Evolutionary conservation across 768 basidiomycete species (phyloP).

Genomic region (Roridomyces roridus): DNA sequence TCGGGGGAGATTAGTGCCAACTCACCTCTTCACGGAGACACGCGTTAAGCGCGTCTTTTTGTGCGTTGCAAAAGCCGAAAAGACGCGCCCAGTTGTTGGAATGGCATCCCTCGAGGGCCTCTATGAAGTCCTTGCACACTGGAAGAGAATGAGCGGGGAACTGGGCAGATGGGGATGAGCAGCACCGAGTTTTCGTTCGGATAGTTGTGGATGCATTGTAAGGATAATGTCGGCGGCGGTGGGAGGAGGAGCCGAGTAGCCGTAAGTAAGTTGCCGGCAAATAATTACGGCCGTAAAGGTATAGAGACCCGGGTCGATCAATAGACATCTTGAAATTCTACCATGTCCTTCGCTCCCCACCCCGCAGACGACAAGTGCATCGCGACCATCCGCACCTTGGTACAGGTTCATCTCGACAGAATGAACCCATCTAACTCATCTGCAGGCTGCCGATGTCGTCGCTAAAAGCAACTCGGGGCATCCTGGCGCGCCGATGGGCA

Average conservation of each 20-base stretch:
- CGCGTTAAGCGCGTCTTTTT: conserved; percentile 70
- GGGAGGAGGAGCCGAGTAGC: no score
- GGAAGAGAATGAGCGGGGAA: conserved; percentile 6
- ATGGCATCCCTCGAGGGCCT: conserved; percentile 79
- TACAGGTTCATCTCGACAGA: background rate
- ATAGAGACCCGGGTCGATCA: background rate
- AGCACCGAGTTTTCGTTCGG: conserved; percentile 65
- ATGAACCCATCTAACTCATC: conserved; percentile 22
- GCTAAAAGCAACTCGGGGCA: conserved; percentile 21
- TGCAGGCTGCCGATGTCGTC: conserved; percentile 58
- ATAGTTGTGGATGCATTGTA: conserved; percentile 73
- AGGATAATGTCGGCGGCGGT: no score
- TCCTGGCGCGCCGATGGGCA: conserved; percentile 85
- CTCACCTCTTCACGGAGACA: conserved; percentile 77
- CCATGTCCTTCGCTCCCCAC: conserved; percentile 20
- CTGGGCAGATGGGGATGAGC: conserved; percentile 23
- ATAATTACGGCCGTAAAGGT: no score
- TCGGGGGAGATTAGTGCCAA: background rate
- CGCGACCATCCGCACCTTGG: background rate
- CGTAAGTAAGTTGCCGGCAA: no score
- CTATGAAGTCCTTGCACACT: conserved; percentile 81
- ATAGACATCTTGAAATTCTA: background rate
- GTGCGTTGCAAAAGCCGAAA: conserved; percentile 71
- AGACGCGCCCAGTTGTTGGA: conserved; percentile 65
- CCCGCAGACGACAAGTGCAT: background rate